Base-by-base conservation (phyloP, 495 filamentous ascomycete genomes). In the Haplographium delicatum region DNA sequence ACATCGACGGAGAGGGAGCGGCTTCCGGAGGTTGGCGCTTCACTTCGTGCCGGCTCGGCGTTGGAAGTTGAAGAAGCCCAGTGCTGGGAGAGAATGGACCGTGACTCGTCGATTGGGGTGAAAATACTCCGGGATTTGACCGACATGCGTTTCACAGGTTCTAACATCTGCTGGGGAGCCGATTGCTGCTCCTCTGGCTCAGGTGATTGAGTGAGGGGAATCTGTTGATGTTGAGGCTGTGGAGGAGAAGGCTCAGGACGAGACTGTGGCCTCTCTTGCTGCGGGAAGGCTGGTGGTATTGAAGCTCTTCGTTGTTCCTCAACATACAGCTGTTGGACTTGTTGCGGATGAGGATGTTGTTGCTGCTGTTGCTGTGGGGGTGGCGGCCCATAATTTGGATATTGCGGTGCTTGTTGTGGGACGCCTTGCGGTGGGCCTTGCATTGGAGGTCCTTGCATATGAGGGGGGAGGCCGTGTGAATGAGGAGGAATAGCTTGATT, bases 111-210 rank as follows among this genome's bases (percentile, higher is more conserved):
- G 49, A 97, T 95, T 1, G 93, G 93, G 1, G 93, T 98, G 59
- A 96, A 97, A 45, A 97, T 97, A 65, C 90, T 96, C 49, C 89
- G 84, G 6, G 85, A 86, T 65, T 91, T 91, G 16, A 82, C 81
- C 11, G 84, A 79, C n/a, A 86, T 67, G 20, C 86, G 84, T 62
- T 88, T 91, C 45, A 82, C 75, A n/a, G 72, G 71, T 44, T 83
- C 78, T 5, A 68, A 67, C 54, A 73, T 51, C 50, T 74, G 25
- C 68, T 56, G 56, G 18, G 72, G 73, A 68, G 71, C 72, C 57
- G 65, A 75, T 38, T 74, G 75, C 33, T 27, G 61, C 34, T 71
- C 61, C 18, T 64, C 63, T 43, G 60, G 61, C 27, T 62, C 53
- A 53, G 62, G 59, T 19, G 53, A 62, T 13, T 51, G 50, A 23